Percentiles rank a stretch among this genome's conserved stretches.
These are phyloP conservation scores for Udeniomyces megalosporus DNA, from an alignment of 768 basidiomycete species.

Conservation along the genomic window DNA sequence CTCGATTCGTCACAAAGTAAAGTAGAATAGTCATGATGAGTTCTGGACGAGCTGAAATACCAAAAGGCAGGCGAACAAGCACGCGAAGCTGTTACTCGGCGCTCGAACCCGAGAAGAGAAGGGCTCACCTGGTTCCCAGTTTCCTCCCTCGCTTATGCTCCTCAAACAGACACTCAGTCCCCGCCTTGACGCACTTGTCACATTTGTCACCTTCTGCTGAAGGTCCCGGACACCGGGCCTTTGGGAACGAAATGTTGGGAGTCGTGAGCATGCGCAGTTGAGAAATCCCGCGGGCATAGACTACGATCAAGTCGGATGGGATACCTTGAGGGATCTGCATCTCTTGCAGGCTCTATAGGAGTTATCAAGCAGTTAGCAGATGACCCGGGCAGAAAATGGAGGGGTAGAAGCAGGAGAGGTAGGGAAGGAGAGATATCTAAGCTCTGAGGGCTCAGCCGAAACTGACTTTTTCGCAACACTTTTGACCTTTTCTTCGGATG, in stretches of 20 bases:
- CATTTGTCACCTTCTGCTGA: not conserved
- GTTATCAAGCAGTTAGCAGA: slow-evolving; percentile 61
- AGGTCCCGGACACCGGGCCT: slow-evolving; percentile 4
- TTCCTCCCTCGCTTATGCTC: slow-evolving; percentile 1
- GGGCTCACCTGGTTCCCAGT: slow-evolving; percentile 5
- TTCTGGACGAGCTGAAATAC: not conserved
- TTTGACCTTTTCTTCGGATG: too few relatives aligned
- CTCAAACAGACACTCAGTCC: not conserved
- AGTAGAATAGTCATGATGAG: not conserved
- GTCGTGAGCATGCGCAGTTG: not conserved
- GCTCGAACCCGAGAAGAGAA: not conserved
- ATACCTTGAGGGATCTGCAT: too few relatives aligned
- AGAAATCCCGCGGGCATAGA: not conserved
- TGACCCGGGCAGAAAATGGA: slow-evolving; percentile 23
- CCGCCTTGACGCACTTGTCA: not conserved
- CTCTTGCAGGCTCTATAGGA: slow-evolving; percentile 39
- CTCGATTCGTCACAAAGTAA: not conserved
- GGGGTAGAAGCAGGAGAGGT: too few relatives aligned
- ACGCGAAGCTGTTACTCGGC: too few relatives aligned
- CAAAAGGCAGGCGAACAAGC: too few relatives aligned
- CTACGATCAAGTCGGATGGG: not conserved
- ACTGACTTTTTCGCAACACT: too few relatives aligned
- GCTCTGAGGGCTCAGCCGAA: too few relatives aligned
- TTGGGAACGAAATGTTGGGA: too few relatives aligned
- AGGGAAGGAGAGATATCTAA: too few relatives aligned